Evolutionary conservation across 805 yeast genomes (phyloP), one percentile per base, ranked within the genome.

Genomic region (Candida boidinii): DNA sequence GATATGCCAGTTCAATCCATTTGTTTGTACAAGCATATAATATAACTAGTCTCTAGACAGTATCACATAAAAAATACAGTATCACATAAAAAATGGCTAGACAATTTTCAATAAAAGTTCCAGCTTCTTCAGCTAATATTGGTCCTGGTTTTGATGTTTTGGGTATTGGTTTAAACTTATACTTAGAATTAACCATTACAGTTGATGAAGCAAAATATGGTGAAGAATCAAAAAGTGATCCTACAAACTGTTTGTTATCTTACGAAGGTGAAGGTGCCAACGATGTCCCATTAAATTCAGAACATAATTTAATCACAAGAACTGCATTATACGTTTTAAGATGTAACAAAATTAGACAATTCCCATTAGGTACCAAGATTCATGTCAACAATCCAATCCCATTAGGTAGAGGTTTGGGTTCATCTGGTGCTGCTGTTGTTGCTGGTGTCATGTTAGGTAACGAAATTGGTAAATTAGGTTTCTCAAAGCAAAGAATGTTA

Each of bases 111-210:
- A 71, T 85, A 45, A 75, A 73, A 34, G 92, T 90, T 13, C 98
- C 98, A 4, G 96, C 97, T 6, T 88, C 97, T 5, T 83, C 95
- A 31, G 98, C 98, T 49, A 92, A 92, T 50, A 90, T 92, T 33
- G 98, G 98, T 7, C 98, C 98, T 8, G 98, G 98, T 1, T 92
- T 90, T 52, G 98, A 92, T 58, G 98, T 92, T 6, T 63, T 92
- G 32, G 98, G 98, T 17, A 79, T 92, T 26, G 96, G 96, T 29
- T 68, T 92, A 43, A 70, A 81, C 40, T 62, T 87, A 31, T 86
- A 63, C 50, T 64, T 92, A 36, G 81, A 79, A 33, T 65, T 92
- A 36, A 64, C 67, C 4, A 95, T 87, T 20, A 57, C 64, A 8
- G 64, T 84, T 26, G 92, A 86, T 53, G 43, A 54, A 24, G 46